phyloP scores from a whole-genome alignment of 108 stramenopile species.

The Chaetoceros muelleri region DNA sequence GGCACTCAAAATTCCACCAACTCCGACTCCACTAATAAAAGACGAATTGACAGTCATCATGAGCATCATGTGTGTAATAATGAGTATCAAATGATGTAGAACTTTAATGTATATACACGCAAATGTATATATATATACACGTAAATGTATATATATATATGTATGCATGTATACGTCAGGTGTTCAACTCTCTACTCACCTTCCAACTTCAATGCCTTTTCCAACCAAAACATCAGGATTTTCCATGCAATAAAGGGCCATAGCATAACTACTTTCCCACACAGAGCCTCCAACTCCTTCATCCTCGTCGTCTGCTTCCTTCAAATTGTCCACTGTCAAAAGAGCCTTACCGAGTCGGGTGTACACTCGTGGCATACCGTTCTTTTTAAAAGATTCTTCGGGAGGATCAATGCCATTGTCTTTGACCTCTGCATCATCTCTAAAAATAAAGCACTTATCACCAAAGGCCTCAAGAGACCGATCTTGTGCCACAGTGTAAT shows the following conservation, averaged over 20 bases:
- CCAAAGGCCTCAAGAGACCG: neutral
- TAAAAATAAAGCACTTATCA: neutral
- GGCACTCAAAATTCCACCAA: neutral
- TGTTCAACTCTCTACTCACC: too few species aligned
- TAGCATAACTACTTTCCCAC: neutral
- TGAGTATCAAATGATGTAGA: too few species aligned
- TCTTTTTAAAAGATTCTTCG: neutral
- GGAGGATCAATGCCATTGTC: constrained; percentile 15
- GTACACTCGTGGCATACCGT: neutral
- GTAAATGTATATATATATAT: too few species aligned
- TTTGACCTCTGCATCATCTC: neutral
- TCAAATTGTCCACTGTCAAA: neutral
- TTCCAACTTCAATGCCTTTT: neutral
- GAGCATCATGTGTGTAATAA: too few species aligned
- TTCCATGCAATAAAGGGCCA: neutral
- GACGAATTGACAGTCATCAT: too few species aligned
- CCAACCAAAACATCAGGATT: neutral
- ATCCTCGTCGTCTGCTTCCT: constrained; percentile 11
- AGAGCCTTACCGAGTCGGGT: neutral
- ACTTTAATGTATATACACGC: too few species aligned
- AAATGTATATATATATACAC: too few species aligned
- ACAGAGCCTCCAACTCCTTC: constrained; percentile 6
- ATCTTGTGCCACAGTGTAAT: neutral
- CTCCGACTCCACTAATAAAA: neutral
- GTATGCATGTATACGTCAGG: too few species aligned